These are phyloP conservation scores for Xanthoconium purpureum DNA, from an alignment of 768 basidiomycete genomes.

Conservation along the genomic window DNA sequence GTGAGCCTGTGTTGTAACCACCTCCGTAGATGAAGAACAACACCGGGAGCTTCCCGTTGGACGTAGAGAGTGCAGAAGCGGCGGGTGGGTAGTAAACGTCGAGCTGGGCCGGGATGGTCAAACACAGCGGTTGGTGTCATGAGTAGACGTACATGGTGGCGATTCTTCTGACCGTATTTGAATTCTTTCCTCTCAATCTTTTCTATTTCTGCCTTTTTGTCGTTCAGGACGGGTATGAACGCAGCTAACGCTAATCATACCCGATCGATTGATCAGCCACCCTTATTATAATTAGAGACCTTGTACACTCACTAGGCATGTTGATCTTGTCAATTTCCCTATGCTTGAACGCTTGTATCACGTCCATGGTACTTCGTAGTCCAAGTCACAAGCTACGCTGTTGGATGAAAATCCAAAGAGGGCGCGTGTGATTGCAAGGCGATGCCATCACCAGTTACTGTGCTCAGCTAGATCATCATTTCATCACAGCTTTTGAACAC, in stretches of 20 bases:
- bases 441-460: too few species aligned
- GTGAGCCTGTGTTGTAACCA: slow-evolving; percentile 52
- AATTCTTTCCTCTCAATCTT: slow-evolving; percentile 52
- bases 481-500: too few species aligned
- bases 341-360: slow-evolving; percentile 30
- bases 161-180: slow-evolving; percentile 45
- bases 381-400: too few species aligned
- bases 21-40: slow-evolving; percentile 69
- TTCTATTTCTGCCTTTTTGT: slow-evolving; percentile 44
- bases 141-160: slow-evolving; percentile 36
- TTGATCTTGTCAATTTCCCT: slow-evolving; percentile 32
- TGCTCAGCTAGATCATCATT: too few species aligned
- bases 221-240: slow-evolving; percentile 50
- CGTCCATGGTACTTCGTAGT: slow-evolving; percentile 37
- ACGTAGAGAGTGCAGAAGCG: slow-evolving; percentile 20
- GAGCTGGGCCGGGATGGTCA: slow-evolving; percentile 38
- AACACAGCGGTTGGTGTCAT: background rate
- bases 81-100: slow-evolving; percentile 62
- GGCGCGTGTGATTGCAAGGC: too few species aligned
- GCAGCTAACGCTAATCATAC: slow-evolving; percentile 40
- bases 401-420: too few species aligned
- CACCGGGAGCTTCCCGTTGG: slow-evolving; percentile 40
- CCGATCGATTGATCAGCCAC: slow-evolving; percentile 7
- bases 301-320: slow-evolving; percentile 33
- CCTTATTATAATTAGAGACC: background rate